Evolutionary conservation across 495 filamentous ascomycete species (phyloP), one percentile per base, ranked within the genome.

Genomic region (Podospora pseudopauciseta): DNA sequence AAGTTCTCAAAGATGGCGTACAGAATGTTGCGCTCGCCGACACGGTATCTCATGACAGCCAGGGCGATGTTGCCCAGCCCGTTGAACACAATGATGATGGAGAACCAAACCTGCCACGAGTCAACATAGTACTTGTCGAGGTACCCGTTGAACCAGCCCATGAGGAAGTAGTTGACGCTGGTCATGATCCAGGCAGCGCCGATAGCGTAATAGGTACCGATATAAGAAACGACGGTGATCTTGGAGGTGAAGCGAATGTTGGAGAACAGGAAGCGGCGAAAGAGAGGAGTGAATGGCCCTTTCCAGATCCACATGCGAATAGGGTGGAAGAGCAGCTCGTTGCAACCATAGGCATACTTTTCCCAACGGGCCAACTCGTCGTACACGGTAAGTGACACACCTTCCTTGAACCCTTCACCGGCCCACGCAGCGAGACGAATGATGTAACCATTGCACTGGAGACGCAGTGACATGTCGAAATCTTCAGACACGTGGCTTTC

Each of bases 321-420:
- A 0, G 91, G 91, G 72, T 92, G 81, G 83, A 94, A 94, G 68
- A 94, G 83, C 59, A 94, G 79, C 75, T 94, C 91, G 80, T 90
- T 92, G 76, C 91, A 94, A n/a, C 91, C 91, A 74, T 93, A 94
- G 4, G 91, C 91, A 77, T 93, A 93, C 77, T 93, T 93, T 72
- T 93, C 91, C 91, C 91, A 93, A 34, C 91, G 88, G 4, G 89
- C 88, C 27, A 94, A 80, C 74, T 94, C 91, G 76, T 94, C 91
- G 77, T 94, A 94, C 32, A 94, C 91, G 9, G 91, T 94, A 13
- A 94, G 82, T 15, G 91, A 94, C 28, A 94, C 91, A 68, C 91
- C 91, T 74, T 94, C 91, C 76, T 93, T 93, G 81, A 92, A 94
- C 61, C 89, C 91, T 28, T 91, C 86, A 60, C 87, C 87, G 26